phyloP scores from a whole-genome alignment of 352 stramenopile genomes.

The Pythium biforme region DNA sequence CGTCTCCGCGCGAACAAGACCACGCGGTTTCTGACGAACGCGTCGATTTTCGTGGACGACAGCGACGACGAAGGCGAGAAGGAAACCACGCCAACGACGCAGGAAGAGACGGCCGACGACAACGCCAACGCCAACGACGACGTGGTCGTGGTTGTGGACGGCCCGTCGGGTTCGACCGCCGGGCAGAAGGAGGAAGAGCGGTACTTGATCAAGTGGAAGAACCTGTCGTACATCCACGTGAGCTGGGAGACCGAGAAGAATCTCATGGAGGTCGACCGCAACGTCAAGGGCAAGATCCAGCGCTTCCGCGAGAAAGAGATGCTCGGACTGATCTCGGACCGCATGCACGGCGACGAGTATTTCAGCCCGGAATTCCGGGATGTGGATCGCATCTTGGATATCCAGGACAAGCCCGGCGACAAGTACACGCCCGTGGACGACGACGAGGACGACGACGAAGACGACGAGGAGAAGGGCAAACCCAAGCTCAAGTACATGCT shows the following conservation, averaged over 20 bases:
- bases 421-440: slow-evolving; percentile 58
- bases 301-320: slow-evolving; percentile 81
- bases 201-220: slow-evolving; percentile 92
- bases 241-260: slow-evolving; percentile 89
- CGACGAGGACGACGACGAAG: slow-evolving; percentile 37
- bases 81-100: not conserved
- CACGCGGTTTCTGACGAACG: slow-evolving; percentile 74
- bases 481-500: slow-evolving; percentile 91
- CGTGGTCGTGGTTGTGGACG: slow-evolving; percentile 23
- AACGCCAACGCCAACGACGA: slow-evolving; percentile 9
- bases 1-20: slow-evolving; percentile 73
- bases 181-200: slow-evolving; percentile 57
- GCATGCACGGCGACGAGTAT: slow-evolving; percentile 82
- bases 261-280: slow-evolving; percentile 81
- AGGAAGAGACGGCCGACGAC: not conserved
- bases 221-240: slow-evolving; percentile 87
- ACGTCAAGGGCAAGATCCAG: slow-evolving; percentile 85
- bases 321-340: slow-evolving; percentile 42
- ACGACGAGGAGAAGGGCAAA: slow-evolving; percentile 26
- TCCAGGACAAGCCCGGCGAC: slow-evolving; percentile 73
- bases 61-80: slow-evolving; percentile 41
- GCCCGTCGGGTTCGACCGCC: not conserved
- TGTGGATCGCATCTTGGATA: slow-evolving; percentile 88
- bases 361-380: slow-evolving; percentile 90
- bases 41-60: slow-evolving; percentile 78